These are phyloP conservation scores for Botryotinia convoluta DNA, from an alignment of 2,329 filamentous ascomycete species.

Conservation along the genomic window DNA sequence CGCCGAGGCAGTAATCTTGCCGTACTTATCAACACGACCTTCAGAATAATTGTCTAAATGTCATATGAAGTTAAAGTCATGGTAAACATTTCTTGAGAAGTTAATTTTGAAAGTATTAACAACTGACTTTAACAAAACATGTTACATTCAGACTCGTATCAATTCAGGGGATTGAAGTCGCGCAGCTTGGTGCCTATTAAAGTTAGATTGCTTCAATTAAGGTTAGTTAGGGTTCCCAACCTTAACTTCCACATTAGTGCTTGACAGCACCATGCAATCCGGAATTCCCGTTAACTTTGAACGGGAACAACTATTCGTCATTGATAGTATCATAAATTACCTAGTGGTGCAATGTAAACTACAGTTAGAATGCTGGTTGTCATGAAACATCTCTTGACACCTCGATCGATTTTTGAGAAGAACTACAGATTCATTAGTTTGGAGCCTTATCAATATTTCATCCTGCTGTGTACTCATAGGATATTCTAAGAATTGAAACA, in stretches of 20 bases:
- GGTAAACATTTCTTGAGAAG: not conserved
- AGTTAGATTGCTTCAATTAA: not conserved
- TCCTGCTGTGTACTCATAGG: not conserved
- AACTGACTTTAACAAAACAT: not conserved
- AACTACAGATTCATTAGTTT: not conserved
- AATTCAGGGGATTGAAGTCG: not conserved
- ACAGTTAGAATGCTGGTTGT: not conserved
- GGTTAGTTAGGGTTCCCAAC: not conserved
- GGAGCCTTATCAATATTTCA: no score
- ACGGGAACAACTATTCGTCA: not conserved
- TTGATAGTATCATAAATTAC: not conserved
- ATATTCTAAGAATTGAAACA: not conserved
- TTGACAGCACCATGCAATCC: not conserved
- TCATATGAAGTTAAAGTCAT: not conserved
- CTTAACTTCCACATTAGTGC: not conserved
- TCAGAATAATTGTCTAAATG: not conserved
- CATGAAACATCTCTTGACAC: not conserved
- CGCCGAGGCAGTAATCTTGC: not conserved
- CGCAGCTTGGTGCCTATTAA: not conserved
- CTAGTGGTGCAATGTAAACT: not conserved
- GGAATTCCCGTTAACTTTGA: fast-evolving
- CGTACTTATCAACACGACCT: not conserved
- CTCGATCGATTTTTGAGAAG: not conserved
- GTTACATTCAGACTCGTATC: not conserved
- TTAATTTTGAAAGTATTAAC: not conserved